Evolutionary conservation across 257 asterid genomes (phyloP), one percentile per base, ranked within the genome.

Genomic region (Nemophila menziesii): DNA sequence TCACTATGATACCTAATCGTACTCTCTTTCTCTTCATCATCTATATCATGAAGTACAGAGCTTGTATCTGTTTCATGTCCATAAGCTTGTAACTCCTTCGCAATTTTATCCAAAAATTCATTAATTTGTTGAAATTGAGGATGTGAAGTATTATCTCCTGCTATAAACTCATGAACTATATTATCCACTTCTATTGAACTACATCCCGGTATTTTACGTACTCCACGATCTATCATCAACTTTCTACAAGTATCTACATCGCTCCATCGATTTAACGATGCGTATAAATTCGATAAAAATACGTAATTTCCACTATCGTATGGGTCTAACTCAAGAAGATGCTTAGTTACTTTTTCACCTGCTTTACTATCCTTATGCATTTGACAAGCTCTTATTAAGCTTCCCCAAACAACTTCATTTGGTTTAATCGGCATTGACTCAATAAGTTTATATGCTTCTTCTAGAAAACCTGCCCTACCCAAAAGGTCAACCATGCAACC

Each of bases 1-100:
- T 80, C 95, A 22, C 92, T 76, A 18, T 84, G 92, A 63, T 78
- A 78, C 46, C 64, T 71, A 61, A 77, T 68, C 58, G 74, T 54
- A 54, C 44, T 58, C 51, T 70, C 60, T 52, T 75, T 72, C 70
- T 80, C 92, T 9, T 75, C 67, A 51, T 74, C 86, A 44, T 70
- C 78, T 8, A 78, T 75, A 60, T 84, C 87, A 20, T 84, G 85
- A 40, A 80, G 63, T 39, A 84, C 76, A 6, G 75, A 68, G 57
- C 72, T 62, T 41, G 77, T 55, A 47, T 84, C 77, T 8, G 82
- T 77, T 57, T 64, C 77, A 43, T 78, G 75, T 11, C 92, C 93
- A 18, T 56, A 71, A 54, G 67, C 66, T 60, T 66, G 37, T 14
- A 37, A 38, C 47, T 62, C 57, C 66, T 16, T 52, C 48, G 49